Base-by-base conservation (phyloP, 2,329 filamentous ascomycete species). In the Neospermospora avenae region DNA sequence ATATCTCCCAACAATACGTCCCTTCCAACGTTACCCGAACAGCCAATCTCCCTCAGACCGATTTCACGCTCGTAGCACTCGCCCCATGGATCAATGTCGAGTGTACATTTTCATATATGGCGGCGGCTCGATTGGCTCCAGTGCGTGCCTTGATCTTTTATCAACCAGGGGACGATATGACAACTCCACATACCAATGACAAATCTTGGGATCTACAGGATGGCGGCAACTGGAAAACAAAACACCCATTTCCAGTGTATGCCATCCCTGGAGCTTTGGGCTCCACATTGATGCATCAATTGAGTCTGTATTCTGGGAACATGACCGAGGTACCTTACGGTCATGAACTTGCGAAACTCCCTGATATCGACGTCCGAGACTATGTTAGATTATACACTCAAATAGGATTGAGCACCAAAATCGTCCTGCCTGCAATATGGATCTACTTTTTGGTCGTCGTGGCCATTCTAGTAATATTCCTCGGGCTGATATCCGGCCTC, bases 21-120 rank as follows among this genome's bases (percentile, higher is more conserved):
- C 90, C 92, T 1, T 68, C 73, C 39, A 93, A 95, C 73, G 90
- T 86, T 57, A 96, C 91, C 13, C 84, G 88, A 16, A 81, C 84
- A 67, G 73, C 75, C n/a, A 81, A 95, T 69, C 82, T 97, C 0
- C 85, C 86, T 0, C 78, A 80, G 0, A 81, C 81, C 52, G 85
- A 89, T 66, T 91, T 90, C 73, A 85, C 88, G 58, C 79, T 92
- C 55, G 84, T 97, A 67, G 93, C 89, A 28, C 77, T 97, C 56
- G 93, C 91, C 24, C 93, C 93, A 28, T 98, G 93, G 93, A 85
- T 91, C 68, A 89, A 82, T 63, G 77, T 81, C 7, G 77, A 84
- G 25, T 99, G 93, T 72, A 89, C 90, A 13, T 75, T 81, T 58
- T 82, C 87, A 46, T 96, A 91, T 72, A 80, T 98, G 49, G 75